phyloP scores from a whole-genome alignment of 2,329 filamentous ascomycete species.

The Cryoendolithus antarcticus region DNA sequence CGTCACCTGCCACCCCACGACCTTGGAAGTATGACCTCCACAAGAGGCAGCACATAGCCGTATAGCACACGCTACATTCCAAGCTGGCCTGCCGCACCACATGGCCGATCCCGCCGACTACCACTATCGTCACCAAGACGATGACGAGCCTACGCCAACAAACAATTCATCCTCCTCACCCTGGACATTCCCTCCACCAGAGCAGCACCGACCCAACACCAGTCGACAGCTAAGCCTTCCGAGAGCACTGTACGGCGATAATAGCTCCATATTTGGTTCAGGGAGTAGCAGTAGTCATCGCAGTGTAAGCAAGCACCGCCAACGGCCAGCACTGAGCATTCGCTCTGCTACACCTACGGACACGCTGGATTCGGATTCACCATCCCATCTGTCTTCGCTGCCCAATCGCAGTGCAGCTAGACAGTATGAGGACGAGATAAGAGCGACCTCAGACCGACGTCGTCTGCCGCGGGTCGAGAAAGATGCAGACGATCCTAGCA shows the following conservation, averaged over 20 bases:
- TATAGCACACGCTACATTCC: too few relatives aligned
- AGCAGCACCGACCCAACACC: not conserved
- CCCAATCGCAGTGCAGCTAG: conserved; percentile 1
- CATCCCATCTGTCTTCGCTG: conserved; percentile 6
- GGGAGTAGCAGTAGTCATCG: conserved; percentile 3
- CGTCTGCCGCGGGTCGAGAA: conserved; percentile 34
- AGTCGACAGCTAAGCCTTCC: conserved; percentile 13
- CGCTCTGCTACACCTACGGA: conserved; percentile 5
- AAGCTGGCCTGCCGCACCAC: too few relatives aligned
- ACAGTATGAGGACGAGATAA: conserved; percentile 11
- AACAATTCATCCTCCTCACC: not conserved
- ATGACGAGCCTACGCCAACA: conserved; percentile 2
- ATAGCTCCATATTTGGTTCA: conserved; percentile 12
- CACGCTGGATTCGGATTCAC: conserved; percentile 4
- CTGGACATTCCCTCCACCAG: not conserved
- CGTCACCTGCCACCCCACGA: too few relatives aligned
- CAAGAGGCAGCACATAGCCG: too few relatives aligned
- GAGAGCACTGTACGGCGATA: conserved; percentile 10
- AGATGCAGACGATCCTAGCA: conserved; percentile 36
- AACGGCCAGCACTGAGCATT: conserved; percentile 3
- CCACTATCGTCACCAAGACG: not conserved
- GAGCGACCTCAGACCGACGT: conserved; percentile 12
- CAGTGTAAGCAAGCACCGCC: conserved; percentile 2
- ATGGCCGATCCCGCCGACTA: too few relatives aligned
- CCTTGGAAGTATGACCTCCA: too few relatives aligned